A percentile compares a stretch with the other conserved stretches of the same genome.
Conservation (phyloP, 2,329 filamentous ascomycete species). For the Alternaria angustiovoidea region DNA sequence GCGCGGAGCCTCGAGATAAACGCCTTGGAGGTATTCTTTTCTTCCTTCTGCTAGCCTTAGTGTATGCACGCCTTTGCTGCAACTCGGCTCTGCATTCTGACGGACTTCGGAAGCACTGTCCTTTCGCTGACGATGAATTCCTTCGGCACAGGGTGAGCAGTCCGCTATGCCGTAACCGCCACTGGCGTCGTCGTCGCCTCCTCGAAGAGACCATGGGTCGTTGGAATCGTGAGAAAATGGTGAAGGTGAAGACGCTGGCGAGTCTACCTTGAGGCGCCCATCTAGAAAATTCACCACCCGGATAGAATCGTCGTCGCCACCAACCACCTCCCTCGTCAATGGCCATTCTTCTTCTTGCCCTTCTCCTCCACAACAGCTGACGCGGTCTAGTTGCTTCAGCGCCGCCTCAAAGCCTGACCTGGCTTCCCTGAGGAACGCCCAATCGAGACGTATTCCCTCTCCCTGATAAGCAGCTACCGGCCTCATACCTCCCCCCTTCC, state of each 20-base stretch:
- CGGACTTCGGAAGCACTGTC: constrained; percentile 4
- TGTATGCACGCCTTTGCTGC: not conserved
- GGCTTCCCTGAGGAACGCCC: not conserved
- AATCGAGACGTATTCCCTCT: constrained; percentile 1
- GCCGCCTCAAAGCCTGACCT: constrained; percentile 3
- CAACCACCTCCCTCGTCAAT: not conserved
- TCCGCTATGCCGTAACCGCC: not conserved
- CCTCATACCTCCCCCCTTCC: not conserved
- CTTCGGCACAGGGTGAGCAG: not conserved
- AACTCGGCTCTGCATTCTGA: not conserved
- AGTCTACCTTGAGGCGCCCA: constrained; percentile 1
- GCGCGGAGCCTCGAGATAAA: not conserved
- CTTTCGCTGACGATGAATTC: not conserved
- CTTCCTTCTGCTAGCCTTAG: not conserved
- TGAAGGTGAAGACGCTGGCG: not conserved
- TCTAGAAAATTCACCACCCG: constrained; percentile 3
- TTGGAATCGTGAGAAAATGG: not conserved
- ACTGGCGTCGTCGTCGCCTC: not conserved
- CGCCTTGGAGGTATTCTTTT: not conserved
- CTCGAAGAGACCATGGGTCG: not conserved
- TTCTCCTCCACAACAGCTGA: not conserved
- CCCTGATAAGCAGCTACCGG: constrained; percentile 4
- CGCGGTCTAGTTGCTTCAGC: constrained; percentile 3
- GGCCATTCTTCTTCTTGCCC: not conserved
- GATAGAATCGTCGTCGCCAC: constrained; percentile 2